These are phyloP conservation scores for Raffaelea ambrosiae DNA, from an alignment of 2,329 filamentous ascomycete genomes.

Conservation along the genomic window DNA sequence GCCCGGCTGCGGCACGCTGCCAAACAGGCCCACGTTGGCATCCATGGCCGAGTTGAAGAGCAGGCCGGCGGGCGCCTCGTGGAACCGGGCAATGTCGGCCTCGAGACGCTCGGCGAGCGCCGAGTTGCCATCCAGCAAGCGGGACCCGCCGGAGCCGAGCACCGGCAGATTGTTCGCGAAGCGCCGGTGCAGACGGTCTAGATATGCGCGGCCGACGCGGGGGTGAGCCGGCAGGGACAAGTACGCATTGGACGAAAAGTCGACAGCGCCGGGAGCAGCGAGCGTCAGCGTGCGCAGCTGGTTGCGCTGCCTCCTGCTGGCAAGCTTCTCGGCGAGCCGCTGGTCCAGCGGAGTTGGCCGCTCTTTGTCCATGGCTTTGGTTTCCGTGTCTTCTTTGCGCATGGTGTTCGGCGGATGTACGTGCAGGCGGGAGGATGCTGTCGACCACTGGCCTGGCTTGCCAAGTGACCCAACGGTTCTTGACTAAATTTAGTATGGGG, in stretches of 20 bases:
- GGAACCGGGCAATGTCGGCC: constrained; percentile 35
- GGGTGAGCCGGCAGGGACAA: constrained; percentile 45
- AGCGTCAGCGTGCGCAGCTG: constrained; percentile 3
- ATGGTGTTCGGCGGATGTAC: too few species aligned
- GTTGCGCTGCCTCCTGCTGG: not conserved
- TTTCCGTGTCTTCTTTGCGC: too few species aligned
- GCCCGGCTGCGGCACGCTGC: constrained; percentile 48
- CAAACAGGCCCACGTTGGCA: constrained; percentile 57
- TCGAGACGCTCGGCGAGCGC: constrained; percentile 26
- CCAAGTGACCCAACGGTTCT: too few species aligned
- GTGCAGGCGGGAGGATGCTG: too few species aligned
- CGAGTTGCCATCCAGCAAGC: not conserved
- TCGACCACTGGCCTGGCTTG: too few species aligned
- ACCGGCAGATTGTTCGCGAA: constrained; percentile 37
- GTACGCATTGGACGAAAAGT: constrained; percentile 73
- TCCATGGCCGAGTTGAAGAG: constrained; percentile 56
- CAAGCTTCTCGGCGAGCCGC: not conserved
- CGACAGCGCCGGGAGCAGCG: constrained; percentile 20
- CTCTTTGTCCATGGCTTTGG: too few species aligned
- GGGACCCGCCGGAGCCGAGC: constrained; percentile 4
- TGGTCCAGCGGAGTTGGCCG: not conserved
- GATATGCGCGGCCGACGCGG: not conserved
- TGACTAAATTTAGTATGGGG: too few species aligned
- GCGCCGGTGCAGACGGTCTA: constrained; percentile 33
- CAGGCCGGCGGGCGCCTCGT: constrained; percentile 34